phyloP scores from a whole-genome alignment of 495 filamentous ascomycete genomes.

The Talaromyces adpressus region DNA sequence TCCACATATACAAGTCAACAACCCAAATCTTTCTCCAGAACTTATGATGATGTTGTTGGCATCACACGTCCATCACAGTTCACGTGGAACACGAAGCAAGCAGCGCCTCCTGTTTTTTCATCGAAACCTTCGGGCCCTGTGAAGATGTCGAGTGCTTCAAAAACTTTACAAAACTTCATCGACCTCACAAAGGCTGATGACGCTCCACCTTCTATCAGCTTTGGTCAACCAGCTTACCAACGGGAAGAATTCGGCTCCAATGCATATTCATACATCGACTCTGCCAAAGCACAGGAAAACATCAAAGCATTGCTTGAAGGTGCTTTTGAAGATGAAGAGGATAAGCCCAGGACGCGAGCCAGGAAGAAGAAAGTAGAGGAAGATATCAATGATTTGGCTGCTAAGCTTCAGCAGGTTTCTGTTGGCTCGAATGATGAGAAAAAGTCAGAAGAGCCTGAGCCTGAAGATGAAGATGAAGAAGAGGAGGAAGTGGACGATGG shows the following conservation, averaged over 20 bases:
- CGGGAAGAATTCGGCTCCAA: slow-evolving; percentile 40
- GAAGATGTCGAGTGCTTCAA: slow-evolving; percentile 25
- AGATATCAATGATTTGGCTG: slow-evolving; percentile 46
- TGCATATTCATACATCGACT: slow-evolving; percentile 65
- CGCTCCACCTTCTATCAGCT: slow-evolving; percentile 18
- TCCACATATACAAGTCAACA: slow-evolving; percentile 31
- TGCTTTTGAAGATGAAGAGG: slow-evolving; percentile 76
- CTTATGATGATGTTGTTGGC: slow-evolving; percentile 27
- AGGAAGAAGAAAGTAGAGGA: slow-evolving; percentile 44
- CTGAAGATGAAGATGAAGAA: slow-evolving; percentile 44
- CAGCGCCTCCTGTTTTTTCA: slow-evolving; percentile 33
- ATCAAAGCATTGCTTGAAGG: slow-evolving; percentile 85
- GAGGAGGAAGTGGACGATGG: slow-evolving; percentile 66
- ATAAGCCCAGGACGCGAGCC: slow-evolving; percentile 44
- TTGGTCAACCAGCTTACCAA: slow-evolving; percentile 12
- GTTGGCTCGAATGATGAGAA: slow-evolving; percentile 33
- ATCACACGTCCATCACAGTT: slow-evolving; percentile 41
- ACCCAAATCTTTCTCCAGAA: slow-evolving; percentile 11
- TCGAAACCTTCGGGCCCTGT: slow-evolving; percentile 29
- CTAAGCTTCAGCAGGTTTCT: slow-evolving; percentile 52
- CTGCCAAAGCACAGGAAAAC: slow-evolving; percentile 70
- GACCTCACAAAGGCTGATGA: slow-evolving; percentile 32
- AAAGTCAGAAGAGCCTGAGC: slow-evolving; percentile 24
- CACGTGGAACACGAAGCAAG: slow-evolving; percentile 30
- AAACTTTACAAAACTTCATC: slow-evolving; percentile 35